A percentile compares a stretch with the other conserved stretches of the same genome.
These are phyloP conservation scores for Talaromyces sp. DNA, from an alignment of 2,329 filamentous ascomycete genomes.

Conservation along the genomic window DNA sequence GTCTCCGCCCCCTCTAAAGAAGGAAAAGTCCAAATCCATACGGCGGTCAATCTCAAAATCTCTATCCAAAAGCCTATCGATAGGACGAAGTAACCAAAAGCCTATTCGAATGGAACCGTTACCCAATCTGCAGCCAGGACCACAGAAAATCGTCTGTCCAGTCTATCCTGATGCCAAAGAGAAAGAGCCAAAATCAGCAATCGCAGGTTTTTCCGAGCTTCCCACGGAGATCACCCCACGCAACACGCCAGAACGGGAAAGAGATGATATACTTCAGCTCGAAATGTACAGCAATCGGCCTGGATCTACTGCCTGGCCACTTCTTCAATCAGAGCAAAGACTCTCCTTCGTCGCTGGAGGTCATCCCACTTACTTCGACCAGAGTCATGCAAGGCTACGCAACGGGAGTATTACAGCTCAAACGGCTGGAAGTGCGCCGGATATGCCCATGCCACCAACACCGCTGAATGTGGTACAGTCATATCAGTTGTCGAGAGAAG, in stretches of 20 bases:
- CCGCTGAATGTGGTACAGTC: conserved; percentile 31
- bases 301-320: conserved; percentile 31
- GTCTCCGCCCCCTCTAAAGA: conserved; percentile 20
- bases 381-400: conserved; percentile 25
- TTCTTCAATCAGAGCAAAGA: conserved; percentile 25
- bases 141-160: conserved; percentile 29
- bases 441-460: conserved; percentile 36
- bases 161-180: conserved; percentile 26
- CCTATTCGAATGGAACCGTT: neutral
- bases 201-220: conserved; percentile 34
- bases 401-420: conserved; percentile 34
- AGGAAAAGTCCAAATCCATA: conserved; percentile 28
- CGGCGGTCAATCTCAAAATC: conserved; percentile 35
- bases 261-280: conserved; percentile 20
- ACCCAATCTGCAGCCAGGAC: conserved; percentile 26
- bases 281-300: conserved; percentile 21
- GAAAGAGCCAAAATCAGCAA: conserved; percentile 31
- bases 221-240: conserved; percentile 37
- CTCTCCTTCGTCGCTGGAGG: conserved; percentile 26
- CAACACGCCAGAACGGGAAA: conserved; percentile 34
- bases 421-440: conserved; percentile 32
- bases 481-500: conserved; percentile 33
- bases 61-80: conserved; percentile 30
- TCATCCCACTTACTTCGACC: conserved; percentile 25
- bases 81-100: conserved; percentile 27